Conservation (phyloP, 352 stramenopile genomes). For the Phytopythium vexans region DNA sequence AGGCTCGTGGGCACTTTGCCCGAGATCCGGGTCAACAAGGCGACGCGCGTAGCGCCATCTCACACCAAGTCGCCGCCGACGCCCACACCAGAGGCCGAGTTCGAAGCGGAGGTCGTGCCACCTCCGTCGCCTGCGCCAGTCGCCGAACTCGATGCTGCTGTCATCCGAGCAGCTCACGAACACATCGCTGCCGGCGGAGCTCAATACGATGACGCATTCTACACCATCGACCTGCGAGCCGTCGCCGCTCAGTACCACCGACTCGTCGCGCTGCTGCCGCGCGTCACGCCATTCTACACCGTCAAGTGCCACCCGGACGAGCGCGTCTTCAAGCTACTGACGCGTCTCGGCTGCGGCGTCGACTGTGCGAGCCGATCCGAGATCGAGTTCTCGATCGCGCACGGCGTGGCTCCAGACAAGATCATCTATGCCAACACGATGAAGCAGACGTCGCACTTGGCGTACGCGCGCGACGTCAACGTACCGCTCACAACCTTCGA, state of each 20-base stretch:
- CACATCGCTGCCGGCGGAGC: constrained; percentile 1
- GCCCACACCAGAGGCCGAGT: too few species aligned
- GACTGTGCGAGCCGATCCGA: constrained; percentile 87
- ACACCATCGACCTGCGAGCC: constrained; percentile 51
- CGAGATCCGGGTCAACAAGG: too few species aligned
- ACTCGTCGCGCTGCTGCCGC: constrained; percentile 42
- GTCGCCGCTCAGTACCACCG: constrained; percentile 47
- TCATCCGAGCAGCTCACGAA: not conserved
- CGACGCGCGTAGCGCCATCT: too few species aligned
- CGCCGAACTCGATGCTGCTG: not conserved
- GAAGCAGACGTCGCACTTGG: constrained; percentile 77
- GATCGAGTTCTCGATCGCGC: constrained; percentile 60
- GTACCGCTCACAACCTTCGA: constrained; percentile 86
- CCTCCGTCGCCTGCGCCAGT: too few species aligned
- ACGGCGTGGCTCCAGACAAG: constrained; percentile 41
- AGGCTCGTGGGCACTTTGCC: too few species aligned
- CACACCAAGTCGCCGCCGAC: too few species aligned
- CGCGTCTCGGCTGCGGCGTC: constrained; percentile 58
- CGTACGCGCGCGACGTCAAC: constrained; percentile 46
- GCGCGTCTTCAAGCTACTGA: constrained; percentile 42
- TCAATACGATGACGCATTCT: constrained; percentile 51
- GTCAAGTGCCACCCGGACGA: constrained; percentile 90
- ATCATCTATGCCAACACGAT: constrained; percentile 92
- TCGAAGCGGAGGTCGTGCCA: too few species aligned
- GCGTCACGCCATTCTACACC: constrained; percentile 82